Evolutionary conservation across 805 yeast species (phyloP).

Genomic region (Kregervanrija delftensis): DNA sequence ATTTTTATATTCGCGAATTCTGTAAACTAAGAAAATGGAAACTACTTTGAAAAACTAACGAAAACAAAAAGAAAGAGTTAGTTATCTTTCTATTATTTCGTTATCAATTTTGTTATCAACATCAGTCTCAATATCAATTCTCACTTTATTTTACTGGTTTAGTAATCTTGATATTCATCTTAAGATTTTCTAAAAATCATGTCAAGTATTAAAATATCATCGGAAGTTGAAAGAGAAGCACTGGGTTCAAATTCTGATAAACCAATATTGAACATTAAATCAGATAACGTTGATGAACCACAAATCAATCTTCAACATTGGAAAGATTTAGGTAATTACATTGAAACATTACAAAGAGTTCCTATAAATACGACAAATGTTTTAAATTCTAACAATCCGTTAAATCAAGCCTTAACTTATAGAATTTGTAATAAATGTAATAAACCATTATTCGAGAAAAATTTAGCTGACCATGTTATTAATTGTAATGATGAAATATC

Average conservation of each 20-base stretch:
- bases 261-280: constrained; percentile 12
- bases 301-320: constrained; percentile 23
- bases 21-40: no score
- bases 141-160: no score
- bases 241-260: constrained; percentile 21
- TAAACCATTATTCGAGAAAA: constrained; percentile 35
- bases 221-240: constrained; percentile 18
- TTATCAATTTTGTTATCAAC: not conserved
- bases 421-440: constrained; percentile 42
- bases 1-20: no score
- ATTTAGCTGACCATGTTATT: constrained; percentile 33
- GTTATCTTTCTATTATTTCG: not conserved
- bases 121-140: no score
- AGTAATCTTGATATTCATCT: no score
- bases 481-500: constrained; percentile 32
- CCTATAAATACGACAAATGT: constrained; percentile 7
- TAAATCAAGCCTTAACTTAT: constrained; percentile 33
- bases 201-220: constrained; percentile 9
- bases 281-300: constrained; percentile 6
- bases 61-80: no score
- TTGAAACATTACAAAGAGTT: constrained; percentile 23
- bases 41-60: no score
- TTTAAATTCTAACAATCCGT: constrained; percentile 25
- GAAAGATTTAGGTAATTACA: constrained; percentile 30
- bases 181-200: no score